Base-by-base conservation (phyloP, 116 monocot genomes). In the Dioscorea cayenensis region DNA sequence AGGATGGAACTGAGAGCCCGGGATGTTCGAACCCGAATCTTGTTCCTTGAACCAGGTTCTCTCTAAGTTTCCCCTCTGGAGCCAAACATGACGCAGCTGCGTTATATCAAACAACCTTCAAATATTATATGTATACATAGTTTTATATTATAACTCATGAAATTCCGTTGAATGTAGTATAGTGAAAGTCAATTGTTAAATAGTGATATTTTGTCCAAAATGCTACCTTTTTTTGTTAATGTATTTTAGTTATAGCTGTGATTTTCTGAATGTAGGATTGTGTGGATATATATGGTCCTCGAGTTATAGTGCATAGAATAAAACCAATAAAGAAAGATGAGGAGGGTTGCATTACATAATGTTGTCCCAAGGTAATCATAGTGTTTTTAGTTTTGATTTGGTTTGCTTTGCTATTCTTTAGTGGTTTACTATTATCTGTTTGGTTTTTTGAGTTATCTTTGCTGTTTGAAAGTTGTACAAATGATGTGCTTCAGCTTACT, bases 271-370 rank as follows among this genome's bases (percentile, higher is more conserved):
- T 50, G 17, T 72, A 90, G 90, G 71, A 49, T 76, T 76, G 19
- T 78, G 67, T 65, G 28, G 20, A 51, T 94, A 25, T 25, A 51
- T 94, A 25, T 25, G 90, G 84, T 28, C 88, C 88, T 51, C 82
- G 88, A 81, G 66, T 94, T 43, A 58, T 84, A 32, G 81, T 90
- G 0, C 80, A 90, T 11, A 82, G 78, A 52, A 90, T 86, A 35
- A 87, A 85, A 70, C 80, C 85, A 63, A 82, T 90, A 60, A 73
- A 66, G 28, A 84, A 86, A 77, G 80, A 80, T 0, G 90, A 90
- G 59, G 84, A 86, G 68, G 80, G 84, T 62, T 88, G 66, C 72
- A 79, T 94, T 68, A 74, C 86, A 14, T 94, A 94, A 69, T 90
- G 64, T 78, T 94, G 73, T 86, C 84, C 88, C 7, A 86, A 82